Conservation (phyloP, 1,139 yeast species). For the Williopsis jadinii region DNA sequence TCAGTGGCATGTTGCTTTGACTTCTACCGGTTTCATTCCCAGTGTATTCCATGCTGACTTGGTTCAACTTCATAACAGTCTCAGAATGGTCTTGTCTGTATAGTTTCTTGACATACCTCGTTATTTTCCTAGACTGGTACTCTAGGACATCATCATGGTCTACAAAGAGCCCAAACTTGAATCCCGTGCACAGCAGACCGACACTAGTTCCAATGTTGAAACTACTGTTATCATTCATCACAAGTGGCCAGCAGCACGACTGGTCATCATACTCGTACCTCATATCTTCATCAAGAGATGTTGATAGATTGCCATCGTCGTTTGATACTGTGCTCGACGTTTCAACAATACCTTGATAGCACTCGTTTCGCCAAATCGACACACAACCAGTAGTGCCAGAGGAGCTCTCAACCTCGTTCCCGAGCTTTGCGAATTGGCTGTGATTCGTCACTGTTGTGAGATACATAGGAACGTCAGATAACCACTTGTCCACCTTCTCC, state of each 20-base stretch:
- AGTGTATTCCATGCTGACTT: not conserved
- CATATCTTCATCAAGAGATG: not conserved
- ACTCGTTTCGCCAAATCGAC: conserved; percentile 28
- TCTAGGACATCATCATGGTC: conserved; percentile 38
- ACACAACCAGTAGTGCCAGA: not conserved
- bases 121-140: conserved; percentile 44
- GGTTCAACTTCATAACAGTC: conserved; percentile 6
- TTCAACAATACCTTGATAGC: conserved; percentile 39
- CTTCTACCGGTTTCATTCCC: not conserved
- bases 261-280: conserved; percentile 1
- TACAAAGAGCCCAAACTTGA: conserved; percentile 15
- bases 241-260: not conserved
- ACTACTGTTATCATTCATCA: conserved; percentile 10
- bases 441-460: conserved; percentile 11
- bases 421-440: not conserved
- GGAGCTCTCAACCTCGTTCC: not conserved
- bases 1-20: not conserved
- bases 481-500: conserved; percentile 62
- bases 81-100: conserved; percentile 35
- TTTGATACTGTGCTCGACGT: conserved; percentile 24
- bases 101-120: conserved; percentile 35
- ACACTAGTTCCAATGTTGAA: not conserved
- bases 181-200: not conserved
- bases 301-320: conserved; percentile 9
- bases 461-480: conserved; percentile 43